A percentile compares a stretch with the other conserved stretches of the same genome.
Conservation (phyloP, 2,329 filamentous ascomycete species). For the Arachnomyces sp. region DNA sequence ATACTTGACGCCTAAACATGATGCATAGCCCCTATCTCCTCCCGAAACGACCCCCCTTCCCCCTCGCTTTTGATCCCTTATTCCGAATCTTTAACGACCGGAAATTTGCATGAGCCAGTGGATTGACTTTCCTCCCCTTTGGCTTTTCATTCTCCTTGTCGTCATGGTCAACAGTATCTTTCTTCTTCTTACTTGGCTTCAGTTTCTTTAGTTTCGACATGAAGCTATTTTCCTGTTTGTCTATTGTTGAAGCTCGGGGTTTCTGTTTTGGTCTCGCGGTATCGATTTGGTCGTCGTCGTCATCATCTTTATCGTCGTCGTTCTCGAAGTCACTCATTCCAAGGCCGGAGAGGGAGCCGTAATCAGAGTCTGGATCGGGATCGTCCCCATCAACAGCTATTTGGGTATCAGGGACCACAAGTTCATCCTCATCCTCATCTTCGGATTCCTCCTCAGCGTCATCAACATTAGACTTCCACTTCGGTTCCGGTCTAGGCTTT, state of each 20-base stretch:
- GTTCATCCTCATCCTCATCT: slow-evolving; percentile 20
- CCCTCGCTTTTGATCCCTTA: slow-evolving; percentile 24
- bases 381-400: slow-evolving; percentile 5
- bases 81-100: slow-evolving; percentile 40
- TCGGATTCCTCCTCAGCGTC: slow-evolving; percentile 13
- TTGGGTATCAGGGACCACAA: slow-evolving; percentile 24
- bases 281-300: slow-evolving; percentile 18
- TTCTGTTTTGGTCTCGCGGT: slow-evolving; percentile 30
- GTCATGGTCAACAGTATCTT: slow-evolving; percentile 11
- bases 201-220: slow-evolving; percentile 8
- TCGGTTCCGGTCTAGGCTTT: slow-evolving; percentile 23
- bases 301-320: slow-evolving; percentile 19
- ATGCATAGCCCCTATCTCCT: slow-evolving; percentile 21
- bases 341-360: not conserved
- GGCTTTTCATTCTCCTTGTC: slow-evolving; percentile 20
- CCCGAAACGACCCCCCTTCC: slow-evolving; percentile 30
- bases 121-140: slow-evolving; percentile 31
- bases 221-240: slow-evolving; percentile 13
- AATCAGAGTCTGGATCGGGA: slow-evolving; percentile 15
- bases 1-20: slow-evolving; percentile 10
- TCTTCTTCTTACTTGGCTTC: slow-evolving; percentile 10
- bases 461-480: slow-evolving; percentile 11
- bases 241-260: slow-evolving; percentile 23
- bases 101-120: slow-evolving; percentile 42
- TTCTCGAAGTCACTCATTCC: slow-evolving; percentile 22